phyloP scores from a whole-genome alignment of 148 eudicot species.

The Fagopyrum esculentum region DNA sequence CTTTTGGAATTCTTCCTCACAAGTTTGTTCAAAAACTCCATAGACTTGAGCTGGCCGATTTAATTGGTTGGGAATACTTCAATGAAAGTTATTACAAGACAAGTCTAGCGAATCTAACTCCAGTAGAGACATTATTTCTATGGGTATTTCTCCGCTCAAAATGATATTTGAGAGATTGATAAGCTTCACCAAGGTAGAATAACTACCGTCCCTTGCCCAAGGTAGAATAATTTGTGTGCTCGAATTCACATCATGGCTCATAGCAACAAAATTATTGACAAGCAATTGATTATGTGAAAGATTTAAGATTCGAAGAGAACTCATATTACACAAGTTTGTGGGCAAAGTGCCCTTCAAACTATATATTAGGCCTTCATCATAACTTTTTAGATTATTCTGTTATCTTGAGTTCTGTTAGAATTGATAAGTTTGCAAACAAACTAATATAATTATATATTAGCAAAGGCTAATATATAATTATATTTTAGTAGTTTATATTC shows the following conservation, averaged over 20 bases:
- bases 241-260: neutral
- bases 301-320: neutral
- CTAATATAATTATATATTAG: no score
- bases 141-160: neutral
- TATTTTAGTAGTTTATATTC: no score
- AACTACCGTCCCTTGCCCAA: neutral
- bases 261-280: neutral
- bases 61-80: neutral
- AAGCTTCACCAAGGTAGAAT: neutral
- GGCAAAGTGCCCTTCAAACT: neutral
- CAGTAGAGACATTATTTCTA: neutral
- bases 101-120: neutral
- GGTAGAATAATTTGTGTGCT: neutral
- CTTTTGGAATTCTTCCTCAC: conserved; percentile 1
- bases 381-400: no score
- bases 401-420: no score
- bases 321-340: neutral
- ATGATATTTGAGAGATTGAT: neutral
- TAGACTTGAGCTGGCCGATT: neutral
- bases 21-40: neutral
- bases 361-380: no score
- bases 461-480: no score
- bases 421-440: no score
- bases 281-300: neutral
- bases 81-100: neutral